Base-by-base conservation (phyloP, 2,329 filamentous ascomycete genomes). In the Fusarium sarcochroum region DNA sequence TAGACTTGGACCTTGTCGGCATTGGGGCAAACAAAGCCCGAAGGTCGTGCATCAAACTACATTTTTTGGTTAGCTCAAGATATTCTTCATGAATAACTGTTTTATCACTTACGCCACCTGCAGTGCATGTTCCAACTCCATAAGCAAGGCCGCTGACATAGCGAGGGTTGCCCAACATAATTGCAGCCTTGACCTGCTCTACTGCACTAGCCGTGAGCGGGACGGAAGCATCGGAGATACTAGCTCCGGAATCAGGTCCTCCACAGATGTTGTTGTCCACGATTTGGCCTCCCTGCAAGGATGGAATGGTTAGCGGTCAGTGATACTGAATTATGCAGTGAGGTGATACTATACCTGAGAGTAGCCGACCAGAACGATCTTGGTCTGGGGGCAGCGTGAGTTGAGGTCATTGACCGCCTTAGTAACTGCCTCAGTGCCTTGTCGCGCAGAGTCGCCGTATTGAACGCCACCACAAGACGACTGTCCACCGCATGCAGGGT, bases 101-200 rank as follows among this genome's bases (percentile, higher is more conserved):
- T 5, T 0, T 4, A 13, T 23, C 1, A 77, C 86, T 80, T 83
- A 90, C 88, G 4, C 88, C 88, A 54, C 82, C 79, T 17, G 84
- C 82, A 14, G 71, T 80, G 77, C 87, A 90, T 1, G 87, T 89
- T 14, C 89, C 89, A 38, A 89, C 86, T 53, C 87, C 84, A 73
- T 89, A 90, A 0, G 87, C 74, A 32, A 89, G 76, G 0, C 87
- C 88, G 7, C 78, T 76, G 9, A 83, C 79, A 70, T 87, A 86
- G 59, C 88, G 82, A 5, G 90, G 90, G 71, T 89, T 85, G 8
- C 89, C 89, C 84, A 90, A 86, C 75, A 90, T 87, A 68, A 91
- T 89, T 15, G 85, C 87, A 0, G 87, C 89, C 76, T 89, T 89
- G 69, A 91, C 85, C 73, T 84, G 84, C 5, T 77, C 79, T 9